Percentiles rank a stretch among this genome's conserved stretches.
These are phyloP conservation scores for Globomyces pollinis-pini DNA, from an alignment of 192 early-diverging fungal genomes.

Conservation along the genomic window DNA sequence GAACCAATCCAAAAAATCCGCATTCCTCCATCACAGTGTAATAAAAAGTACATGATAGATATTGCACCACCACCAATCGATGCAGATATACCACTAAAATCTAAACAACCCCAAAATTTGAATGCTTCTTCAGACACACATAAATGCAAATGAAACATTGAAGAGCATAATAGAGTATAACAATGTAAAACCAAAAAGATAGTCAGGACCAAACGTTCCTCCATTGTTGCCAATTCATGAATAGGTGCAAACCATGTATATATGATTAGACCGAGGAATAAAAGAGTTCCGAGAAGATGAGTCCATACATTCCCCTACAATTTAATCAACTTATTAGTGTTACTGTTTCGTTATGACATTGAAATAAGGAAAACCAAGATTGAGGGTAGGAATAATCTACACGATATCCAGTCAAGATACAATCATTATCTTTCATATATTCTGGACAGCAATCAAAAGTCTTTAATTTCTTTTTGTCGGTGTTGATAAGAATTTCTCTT, in stretches of 20 bases:
- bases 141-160: conserved; percentile 25
- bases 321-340: no score
- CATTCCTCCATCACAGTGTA: conserved; percentile 7
- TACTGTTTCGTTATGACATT: conserved; percentile 28
- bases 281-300: conserved; percentile 9
- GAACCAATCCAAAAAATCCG: not conserved
- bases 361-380: conserved; percentile 10
- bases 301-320: conserved; percentile 28
- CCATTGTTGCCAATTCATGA: not conserved
- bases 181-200: not conserved
- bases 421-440: conserved; percentile 1
- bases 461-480: no score
- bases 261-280: conserved; percentile 9
- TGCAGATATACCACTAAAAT: conserved; percentile 28
- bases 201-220: conserved; percentile 12
- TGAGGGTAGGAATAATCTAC: not conserved
- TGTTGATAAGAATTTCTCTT: no score
- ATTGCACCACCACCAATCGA: conserved; percentile 3
- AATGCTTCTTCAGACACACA: conserved; percentile 16
- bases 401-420: not conserved
- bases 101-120: conserved; percentile 20
- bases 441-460: no score
- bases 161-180: conserved; percentile 8
- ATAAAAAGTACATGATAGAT: conserved; percentile 8
- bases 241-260: not conserved